Conservation (phyloP, 2,329 filamentous ascomycete species). For the Talaromyces sp. region DNA sequence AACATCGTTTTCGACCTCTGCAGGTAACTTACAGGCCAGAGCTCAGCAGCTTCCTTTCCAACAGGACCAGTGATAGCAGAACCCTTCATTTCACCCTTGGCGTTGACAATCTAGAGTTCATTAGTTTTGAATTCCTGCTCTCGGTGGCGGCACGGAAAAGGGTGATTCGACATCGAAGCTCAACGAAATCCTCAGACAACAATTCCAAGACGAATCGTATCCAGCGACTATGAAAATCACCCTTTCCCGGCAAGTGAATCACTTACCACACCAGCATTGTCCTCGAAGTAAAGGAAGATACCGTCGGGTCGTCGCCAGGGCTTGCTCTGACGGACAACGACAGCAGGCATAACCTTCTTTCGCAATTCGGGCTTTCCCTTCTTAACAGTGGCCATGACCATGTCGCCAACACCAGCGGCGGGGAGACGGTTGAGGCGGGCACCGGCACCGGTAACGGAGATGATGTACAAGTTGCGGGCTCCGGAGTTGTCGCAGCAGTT, state of each 20-base stretch:
- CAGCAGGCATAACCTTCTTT: slow-evolving; percentile 99
- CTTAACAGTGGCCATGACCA: slow-evolving; percentile 99
- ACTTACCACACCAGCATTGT: slow-evolving; percentile 98
- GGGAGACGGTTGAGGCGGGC: slow-evolving; percentile 96
- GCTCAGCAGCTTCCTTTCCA: slow-evolving; percentile 98
- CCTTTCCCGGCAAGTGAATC: slow-evolving; percentile 4
- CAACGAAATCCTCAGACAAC: neutral
- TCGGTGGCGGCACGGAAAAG: neutral
- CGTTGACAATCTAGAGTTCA: slow-evolving; percentile 90
- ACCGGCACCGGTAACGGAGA: slow-evolving; percentile 98
- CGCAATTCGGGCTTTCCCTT: slow-evolving; percentile 99
- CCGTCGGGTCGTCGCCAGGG: slow-evolving; percentile 98
- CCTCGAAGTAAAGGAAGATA: slow-evolving; percentile 99
- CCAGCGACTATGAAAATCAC: neutral
- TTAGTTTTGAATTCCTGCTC: neutral
- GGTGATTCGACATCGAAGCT: neutral
- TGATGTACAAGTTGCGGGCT: slow-evolving; percentile 99
- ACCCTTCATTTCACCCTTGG: slow-evolving; percentile 99
- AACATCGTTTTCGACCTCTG: neutral
- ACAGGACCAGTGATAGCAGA: slow-evolving; percentile 98
- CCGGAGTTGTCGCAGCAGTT: slow-evolving; percentile 99
- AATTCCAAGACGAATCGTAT: neutral
- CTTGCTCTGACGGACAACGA: slow-evolving; percentile 98
- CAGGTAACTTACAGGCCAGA: slow-evolving; percentile 79
- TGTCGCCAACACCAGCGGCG: slow-evolving; percentile 96